Base-by-base conservation (phyloP, 2,329 filamentous ascomycete genomes). In the Epichloe typhina region DNA sequence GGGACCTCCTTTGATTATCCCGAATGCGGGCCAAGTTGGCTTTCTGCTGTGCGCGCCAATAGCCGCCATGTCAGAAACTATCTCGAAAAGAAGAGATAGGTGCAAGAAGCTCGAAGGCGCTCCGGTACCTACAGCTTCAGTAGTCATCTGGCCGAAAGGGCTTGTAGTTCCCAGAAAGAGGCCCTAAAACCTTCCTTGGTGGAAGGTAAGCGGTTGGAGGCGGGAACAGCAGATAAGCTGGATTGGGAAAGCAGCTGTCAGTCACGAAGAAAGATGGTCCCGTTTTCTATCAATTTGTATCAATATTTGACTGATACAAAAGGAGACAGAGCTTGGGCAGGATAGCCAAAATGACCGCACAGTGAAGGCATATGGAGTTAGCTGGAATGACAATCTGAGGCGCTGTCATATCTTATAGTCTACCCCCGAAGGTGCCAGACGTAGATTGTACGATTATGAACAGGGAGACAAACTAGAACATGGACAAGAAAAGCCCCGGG, bases 1-100 rank as follows among this genome's bases (percentile, higher is more conserved):
- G 80, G n/a, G 82, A 87, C 54, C 84, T 80, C 51, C 85, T 75
- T 63, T 89, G 86, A 59, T 89, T 90, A 59, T 89, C 83, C 56
- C 85, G 77, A 57, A 88, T 83, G 52, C 84, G 81, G 54, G 66
- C 66, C 57, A 69, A 60, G 52, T 69, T 69, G 54, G 65, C 65
- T 54, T 64, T 66, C 56, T 68, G 65, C 66, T 68, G 56, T 50
- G 19, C 37, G 50, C 31, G 37, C 36, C 37, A 47, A 39, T 8
- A 23, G 47, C 40, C 41, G 23, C 6, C 6, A 11, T 3, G 26
- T 38, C 46, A 51, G 45, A 26, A 9, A 26, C 15, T 15, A 15
- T 40, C 12, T 40, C 19, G 42, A 41, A n/a, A n/a, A 17, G 6
- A 26, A 37, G 7, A 37, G 4, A 13, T 23, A 38, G 13, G 9